phyloP scores from a whole-genome alignment of 768 basidiomycete genomes.

The Infundibulicybe gibba region DNA sequence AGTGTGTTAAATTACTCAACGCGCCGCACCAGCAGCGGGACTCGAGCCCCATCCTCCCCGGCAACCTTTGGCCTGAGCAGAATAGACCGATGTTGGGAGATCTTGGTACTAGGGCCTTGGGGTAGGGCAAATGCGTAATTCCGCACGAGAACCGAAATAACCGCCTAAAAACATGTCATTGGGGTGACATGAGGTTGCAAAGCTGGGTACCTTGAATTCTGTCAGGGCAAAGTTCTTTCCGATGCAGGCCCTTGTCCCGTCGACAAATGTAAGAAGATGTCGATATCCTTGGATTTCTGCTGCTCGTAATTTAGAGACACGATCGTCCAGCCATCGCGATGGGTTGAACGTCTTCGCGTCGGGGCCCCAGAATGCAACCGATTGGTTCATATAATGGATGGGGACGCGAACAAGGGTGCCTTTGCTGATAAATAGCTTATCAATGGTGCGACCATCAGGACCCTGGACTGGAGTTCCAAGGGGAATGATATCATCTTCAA shows the following conservation, averaged over 20 bases:
- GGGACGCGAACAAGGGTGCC: neutral
- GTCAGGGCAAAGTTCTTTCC: constrained; percentile 15
- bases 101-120: constrained; percentile 26
- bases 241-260: constrained; percentile 1
- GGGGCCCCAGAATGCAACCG: neutral
- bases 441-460: neutral
- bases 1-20: constrained; percentile 5
- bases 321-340: neutral
- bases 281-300: neutral
- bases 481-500: constrained; percentile 3
- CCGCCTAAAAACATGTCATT: constrained; percentile 23
- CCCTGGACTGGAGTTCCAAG: neutral
- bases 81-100: constrained; percentile 24
- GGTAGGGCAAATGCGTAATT: constrained; percentile 37
- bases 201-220: constrained; percentile 32
- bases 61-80: constrained; percentile 30
- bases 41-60: constrained; percentile 21
- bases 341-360: neutral
- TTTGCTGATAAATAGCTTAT: neutral
- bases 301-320: neutral
- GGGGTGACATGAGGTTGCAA: neutral
- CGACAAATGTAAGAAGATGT: constrained; percentile 1
- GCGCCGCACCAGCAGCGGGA: constrained; percentile 27
- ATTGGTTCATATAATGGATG: neutral
- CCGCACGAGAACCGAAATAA: constrained; percentile 35